Evolutionary conservation across 352 stramenopile genomes (phyloP).

Genomic region (Aphanomyces euteiches): DNA sequence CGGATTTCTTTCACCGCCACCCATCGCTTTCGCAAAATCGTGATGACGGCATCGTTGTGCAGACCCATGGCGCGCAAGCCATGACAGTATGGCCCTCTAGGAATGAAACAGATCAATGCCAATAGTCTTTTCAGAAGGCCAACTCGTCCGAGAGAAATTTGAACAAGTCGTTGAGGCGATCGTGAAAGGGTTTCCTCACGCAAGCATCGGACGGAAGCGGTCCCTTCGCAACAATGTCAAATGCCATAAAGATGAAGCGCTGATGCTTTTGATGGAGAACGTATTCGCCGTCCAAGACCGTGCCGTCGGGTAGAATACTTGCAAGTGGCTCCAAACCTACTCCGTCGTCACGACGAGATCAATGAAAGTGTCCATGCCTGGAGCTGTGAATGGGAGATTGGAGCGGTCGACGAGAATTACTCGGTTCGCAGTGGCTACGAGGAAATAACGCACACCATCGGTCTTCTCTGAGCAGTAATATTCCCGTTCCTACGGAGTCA

Average conservation of each 20-base stretch:
- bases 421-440: conserved; percentile 70
- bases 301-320: conserved; percentile 76
- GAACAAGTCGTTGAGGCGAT: conserved; percentile 74
- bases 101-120: conserved; percentile 4
- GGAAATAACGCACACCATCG: conserved; percentile 88
- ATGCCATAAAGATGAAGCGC: conserved; percentile 86
- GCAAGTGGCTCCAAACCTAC: conserved; percentile 63
- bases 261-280: conserved; percentile 81
- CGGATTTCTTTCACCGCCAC: conserved; percentile 72
- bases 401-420: conserved; percentile 73
- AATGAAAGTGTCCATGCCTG: conserved; percentile 33
- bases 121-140: conserved; percentile 10
- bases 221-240: conserved; percentile 85
- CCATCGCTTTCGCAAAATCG: conserved; percentile 82
- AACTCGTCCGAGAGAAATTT: conserved; percentile 84
- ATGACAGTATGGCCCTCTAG: conserved; percentile 62
- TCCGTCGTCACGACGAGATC: neutral
- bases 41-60: conserved; percentile 59
- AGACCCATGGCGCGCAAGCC: conserved; percentile 64
- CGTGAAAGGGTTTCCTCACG: conserved; percentile 75
- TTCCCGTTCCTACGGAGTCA: conserved; percentile 43
- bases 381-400: conserved; percentile 71
- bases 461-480: conserved; percentile 91
- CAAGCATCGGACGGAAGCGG: conserved; percentile 63
- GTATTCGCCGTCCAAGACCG: conserved; percentile 86